These are phyloP conservation scores for Chlorella variabilis DNA, from an alignment of 163 green algal genomes.

Conservation along the genomic window DNA sequence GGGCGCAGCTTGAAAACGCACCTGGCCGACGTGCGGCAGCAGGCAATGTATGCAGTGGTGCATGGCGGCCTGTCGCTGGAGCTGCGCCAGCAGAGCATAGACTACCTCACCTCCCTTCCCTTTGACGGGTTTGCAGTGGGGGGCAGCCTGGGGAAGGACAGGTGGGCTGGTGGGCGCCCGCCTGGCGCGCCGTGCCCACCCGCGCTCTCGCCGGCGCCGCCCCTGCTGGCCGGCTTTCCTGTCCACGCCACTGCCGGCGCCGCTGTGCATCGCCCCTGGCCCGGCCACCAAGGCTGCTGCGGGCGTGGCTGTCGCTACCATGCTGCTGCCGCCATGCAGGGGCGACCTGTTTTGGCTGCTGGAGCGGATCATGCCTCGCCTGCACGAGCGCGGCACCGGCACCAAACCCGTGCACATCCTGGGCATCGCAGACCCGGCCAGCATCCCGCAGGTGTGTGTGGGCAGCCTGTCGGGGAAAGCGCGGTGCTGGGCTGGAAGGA, in stretches of 20 bases:
- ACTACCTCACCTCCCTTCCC: slow-evolving; percentile 54
- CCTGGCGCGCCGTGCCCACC: not conserved
- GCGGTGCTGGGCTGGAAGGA: too few relatives aligned
- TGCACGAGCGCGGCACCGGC: slow-evolving; percentile 34
- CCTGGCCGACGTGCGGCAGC: slow-evolving; percentile 46
- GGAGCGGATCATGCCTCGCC: slow-evolving; percentile 42
- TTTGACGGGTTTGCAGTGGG: slow-evolving; percentile 68
- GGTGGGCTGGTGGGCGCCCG: not conserved
- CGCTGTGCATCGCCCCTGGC: too few relatives aligned
- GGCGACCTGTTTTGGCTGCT: slow-evolving; percentile 54
- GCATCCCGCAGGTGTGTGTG: slow-evolving; percentile 37
- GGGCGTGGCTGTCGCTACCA: too few relatives aligned
- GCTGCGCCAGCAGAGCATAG: slow-evolving; percentile 43
- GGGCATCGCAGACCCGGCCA: slow-evolving; percentile 58
- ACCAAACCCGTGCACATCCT: slow-evolving; percentile 60
- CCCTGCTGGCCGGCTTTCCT: too few relatives aligned
- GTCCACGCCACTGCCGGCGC: too few relatives aligned
- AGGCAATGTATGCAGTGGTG: slow-evolving; percentile 65
- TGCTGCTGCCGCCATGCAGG: not conserved
- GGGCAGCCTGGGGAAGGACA: slow-evolving; percentile 58
- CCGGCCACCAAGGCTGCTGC: too few relatives aligned
- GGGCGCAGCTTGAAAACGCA: slow-evolving; percentile 49
- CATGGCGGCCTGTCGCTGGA: slow-evolving; percentile 56
- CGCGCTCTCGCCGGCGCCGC: too few relatives aligned
- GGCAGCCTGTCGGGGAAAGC: too few relatives aligned